A percentile compares a stretch with the other conserved stretches of the same genome.
phyloP scores from a whole-genome alignment of 2,329 filamentous ascomycete species.

The Fusarium sororula region DNA sequence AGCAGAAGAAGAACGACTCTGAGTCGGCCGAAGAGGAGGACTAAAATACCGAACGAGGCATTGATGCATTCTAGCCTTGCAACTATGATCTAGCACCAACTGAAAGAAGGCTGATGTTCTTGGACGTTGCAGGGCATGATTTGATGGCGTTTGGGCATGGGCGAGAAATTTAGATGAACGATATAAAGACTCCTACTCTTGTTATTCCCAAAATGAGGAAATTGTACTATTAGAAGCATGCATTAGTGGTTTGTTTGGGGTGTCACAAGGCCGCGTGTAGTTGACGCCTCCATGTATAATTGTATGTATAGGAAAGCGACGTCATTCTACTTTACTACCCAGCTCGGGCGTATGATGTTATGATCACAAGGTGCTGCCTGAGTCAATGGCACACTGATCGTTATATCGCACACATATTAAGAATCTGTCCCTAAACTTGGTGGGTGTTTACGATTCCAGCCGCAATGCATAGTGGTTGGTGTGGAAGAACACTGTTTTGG shows the following conservation, averaged over 20 bases:
- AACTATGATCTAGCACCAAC: neutral
- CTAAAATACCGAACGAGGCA: conserved; percentile 31
- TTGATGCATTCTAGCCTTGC: neutral
- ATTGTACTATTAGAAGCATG: conserved; percentile 45
- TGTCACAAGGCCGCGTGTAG: conserved; percentile 23
- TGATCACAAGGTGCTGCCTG: neutral
- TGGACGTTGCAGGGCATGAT: conserved; percentile 26
- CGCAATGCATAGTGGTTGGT: neutral
- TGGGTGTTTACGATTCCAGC: neutral
- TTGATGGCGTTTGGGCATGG: conserved; percentile 42
- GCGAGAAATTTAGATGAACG: conserved; percentile 43
- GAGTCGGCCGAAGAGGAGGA: conserved; percentile 50
- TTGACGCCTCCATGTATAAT: conserved; percentile 37
- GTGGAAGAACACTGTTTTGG: neutral
- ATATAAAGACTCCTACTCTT: conserved; percentile 45
- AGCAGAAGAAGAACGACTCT: conserved; percentile 51
- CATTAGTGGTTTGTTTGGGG: conserved; percentile 31
- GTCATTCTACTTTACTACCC: conserved; percentile 11
- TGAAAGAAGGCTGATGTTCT: neutral
- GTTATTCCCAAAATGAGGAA: conserved; percentile 39
- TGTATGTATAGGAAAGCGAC: conserved; percentile 42
- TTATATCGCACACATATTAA: neutral
- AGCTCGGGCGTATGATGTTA: neutral
- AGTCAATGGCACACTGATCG: neutral
- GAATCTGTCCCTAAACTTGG: neutral